These are phyloP conservation scores for Podospora sp. DNA, from an alignment of 495 filamentous ascomycete genomes.

Conservation along the genomic window DNA sequence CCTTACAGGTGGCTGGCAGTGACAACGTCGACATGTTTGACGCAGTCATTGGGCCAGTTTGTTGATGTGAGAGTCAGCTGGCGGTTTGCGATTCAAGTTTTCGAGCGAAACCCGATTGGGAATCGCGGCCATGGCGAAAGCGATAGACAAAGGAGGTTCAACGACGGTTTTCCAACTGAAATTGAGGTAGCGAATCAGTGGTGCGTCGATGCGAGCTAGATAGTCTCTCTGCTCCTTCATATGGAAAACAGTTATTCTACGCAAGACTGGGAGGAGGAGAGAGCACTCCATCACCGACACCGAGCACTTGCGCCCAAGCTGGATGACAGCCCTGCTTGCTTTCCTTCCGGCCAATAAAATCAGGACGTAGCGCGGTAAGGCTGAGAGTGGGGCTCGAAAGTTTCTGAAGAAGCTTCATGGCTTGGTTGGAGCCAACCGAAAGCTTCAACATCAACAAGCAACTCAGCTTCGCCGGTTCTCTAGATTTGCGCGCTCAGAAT, in stretches of 20 bases:
- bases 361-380: neutral
- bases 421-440: too few species aligned
- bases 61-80: neutral
- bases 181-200: neutral
- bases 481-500: neutral
- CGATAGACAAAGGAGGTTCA: too few species aligned
- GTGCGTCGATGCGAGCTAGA: neutral
- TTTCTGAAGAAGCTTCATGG: constrained; percentile 18
- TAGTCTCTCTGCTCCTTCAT: too few species aligned
- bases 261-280: neutral
- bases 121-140: neutral
- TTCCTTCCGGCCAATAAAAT: neutral
- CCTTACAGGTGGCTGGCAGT: neutral
- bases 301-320: too few species aligned
- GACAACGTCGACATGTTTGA: neutral
- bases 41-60: neutral
- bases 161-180: too few species aligned
- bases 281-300: neutral
- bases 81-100: too few species aligned
- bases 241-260: too few species aligned
- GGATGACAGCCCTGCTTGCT: neutral
- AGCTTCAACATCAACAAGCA: constrained; percentile 6
- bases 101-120: constrained; percentile 6
- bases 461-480: constrained; percentile 6
- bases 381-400: constrained; percentile 22